phyloP scores from a whole-genome alignment of 495 filamentous ascomycete genomes.

The Bombardia bombarda region DNA sequence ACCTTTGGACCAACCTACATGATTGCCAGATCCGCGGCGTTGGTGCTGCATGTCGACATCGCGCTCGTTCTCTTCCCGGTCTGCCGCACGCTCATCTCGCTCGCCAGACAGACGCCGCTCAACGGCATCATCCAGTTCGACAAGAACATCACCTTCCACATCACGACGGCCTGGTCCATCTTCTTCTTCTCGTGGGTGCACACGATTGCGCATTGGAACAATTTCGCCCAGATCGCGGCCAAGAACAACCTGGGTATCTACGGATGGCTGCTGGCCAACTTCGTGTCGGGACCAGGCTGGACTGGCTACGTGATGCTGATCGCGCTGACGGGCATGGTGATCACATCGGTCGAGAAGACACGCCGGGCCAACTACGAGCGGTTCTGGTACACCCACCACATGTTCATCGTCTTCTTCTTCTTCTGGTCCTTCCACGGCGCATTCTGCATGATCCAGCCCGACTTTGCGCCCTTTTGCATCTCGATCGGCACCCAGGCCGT shows the following conservation, averaged over 20 bases:
- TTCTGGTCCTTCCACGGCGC: slow-evolving; percentile 76
- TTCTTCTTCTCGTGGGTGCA: slow-evolving; percentile 76
- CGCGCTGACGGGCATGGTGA: slow-evolving; percentile 56
- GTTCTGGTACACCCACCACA: slow-evolving; percentile 75
- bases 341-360: slow-evolving; percentile 62
- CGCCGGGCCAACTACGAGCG: slow-evolving; percentile 66
- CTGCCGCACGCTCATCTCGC: slow-evolving; percentile 69
- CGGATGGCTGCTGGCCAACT: slow-evolving; percentile 61
- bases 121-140: slow-evolving; percentile 75
- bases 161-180: slow-evolving; percentile 72
- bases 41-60: slow-evolving; percentile 69
- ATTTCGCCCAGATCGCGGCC: slow-evolving; percentile 64
- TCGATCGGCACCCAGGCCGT: slow-evolving; percentile 50
- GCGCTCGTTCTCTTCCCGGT: slow-evolving; percentile 70
- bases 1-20: slow-evolving; percentile 64
- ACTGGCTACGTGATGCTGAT: slow-evolving; percentile 71
- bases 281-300: slow-evolving; percentile 70
- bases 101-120: slow-evolving; percentile 64
- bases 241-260: slow-evolving; percentile 64
- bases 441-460: slow-evolving; percentile 75
- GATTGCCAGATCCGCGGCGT: slow-evolving; percentile 60
- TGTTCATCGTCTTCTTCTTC: slow-evolving; percentile 72
- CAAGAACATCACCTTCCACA: slow-evolving; percentile 78
- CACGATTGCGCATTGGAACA: slow-evolving; percentile 74
- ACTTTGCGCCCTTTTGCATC: slow-evolving; percentile 61